Evolutionary conservation across 2,329 filamentous ascomycete species (phyloP).

Genomic region (Aspergillus sp.): DNA sequence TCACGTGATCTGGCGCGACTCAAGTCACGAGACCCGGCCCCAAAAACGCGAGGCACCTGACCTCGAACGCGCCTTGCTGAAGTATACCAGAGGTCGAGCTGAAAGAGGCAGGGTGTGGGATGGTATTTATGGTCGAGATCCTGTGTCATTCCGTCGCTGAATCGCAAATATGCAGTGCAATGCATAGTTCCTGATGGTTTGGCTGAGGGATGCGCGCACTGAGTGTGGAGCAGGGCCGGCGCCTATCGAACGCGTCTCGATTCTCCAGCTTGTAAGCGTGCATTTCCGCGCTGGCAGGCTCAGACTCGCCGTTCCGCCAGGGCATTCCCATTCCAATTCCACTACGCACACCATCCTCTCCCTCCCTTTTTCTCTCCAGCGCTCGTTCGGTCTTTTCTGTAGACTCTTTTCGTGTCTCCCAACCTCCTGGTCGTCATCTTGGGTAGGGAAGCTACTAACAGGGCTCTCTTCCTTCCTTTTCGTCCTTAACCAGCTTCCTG

Average conservation of each 20-base stretch:
- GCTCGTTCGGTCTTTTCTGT: slow-evolving; percentile 25
- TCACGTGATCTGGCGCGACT: slow-evolving; percentile 23
- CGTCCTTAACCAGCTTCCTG: slow-evolving; percentile 16
- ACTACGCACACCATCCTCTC: slow-evolving; percentile 30
- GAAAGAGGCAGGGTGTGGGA: neutral
- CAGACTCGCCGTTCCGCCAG: slow-evolving; percentile 23
- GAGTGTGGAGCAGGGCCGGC: slow-evolving; percentile 36
- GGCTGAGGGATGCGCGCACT: slow-evolving; percentile 20
- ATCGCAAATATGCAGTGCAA: slow-evolving; percentile 12
- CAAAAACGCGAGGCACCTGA: slow-evolving; percentile 20
- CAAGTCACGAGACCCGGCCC: slow-evolving; percentile 23
- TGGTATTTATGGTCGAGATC: neutral
- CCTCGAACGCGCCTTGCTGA: slow-evolving; percentile 21
- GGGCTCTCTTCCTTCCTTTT: slow-evolving; percentile 22
- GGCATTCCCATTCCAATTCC: slow-evolving; percentile 42
- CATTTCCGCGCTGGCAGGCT: slow-evolving; percentile 38
- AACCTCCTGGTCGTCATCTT: slow-evolving; percentile 22
- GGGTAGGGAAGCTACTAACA: slow-evolving; percentile 14
- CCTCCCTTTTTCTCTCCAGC: slow-evolving; percentile 23
- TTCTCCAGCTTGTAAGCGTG: slow-evolving; percentile 33
- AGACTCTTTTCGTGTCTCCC: slow-evolving; percentile 25
- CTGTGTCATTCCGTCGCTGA: neutral
- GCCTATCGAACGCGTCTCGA: slow-evolving; percentile 43
- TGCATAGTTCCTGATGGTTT: slow-evolving; percentile 17
- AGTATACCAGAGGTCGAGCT: neutral